These are phyloP conservation scores for Ophiosphaerella korrae DNA, from an alignment of 2,329 filamentous ascomycete species.

Conservation along the genomic window DNA sequence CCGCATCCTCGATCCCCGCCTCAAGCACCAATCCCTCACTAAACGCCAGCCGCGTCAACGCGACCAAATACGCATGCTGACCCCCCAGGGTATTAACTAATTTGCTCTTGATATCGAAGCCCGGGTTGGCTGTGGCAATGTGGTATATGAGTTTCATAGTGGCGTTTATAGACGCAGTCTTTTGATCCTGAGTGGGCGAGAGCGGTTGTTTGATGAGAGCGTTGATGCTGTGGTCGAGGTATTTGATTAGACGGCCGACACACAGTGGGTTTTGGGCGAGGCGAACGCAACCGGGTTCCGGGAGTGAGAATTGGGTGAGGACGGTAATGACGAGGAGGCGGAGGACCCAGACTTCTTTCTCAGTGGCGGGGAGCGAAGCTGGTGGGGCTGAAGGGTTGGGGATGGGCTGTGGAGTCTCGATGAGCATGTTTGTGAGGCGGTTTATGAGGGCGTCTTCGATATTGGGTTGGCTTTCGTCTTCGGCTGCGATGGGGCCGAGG, in stretches of 20 bases:
- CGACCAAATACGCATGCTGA: constrained; percentile 80
- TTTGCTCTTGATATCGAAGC: constrained; percentile 72
- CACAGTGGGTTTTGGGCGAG: constrained; percentile 71
- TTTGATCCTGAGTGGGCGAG: constrained; percentile 45
- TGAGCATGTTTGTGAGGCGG: constrained; percentile 66
- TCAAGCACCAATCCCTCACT: constrained; percentile 80
- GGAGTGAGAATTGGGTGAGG: constrained; percentile 64
- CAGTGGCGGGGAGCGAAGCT: constrained; percentile 15
- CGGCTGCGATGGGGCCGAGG: constrained; percentile 67
- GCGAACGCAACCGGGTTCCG: constrained; percentile 63
- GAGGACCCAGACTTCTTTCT: constrained; percentile 51
- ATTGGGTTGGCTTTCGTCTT: constrained; percentile 47
- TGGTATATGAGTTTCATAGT: constrained; percentile 66
- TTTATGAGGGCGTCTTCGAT: constrained; percentile 61
- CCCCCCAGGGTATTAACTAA: constrained; percentile 72
- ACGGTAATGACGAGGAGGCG: constrained; percentile 54
- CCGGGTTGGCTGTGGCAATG: constrained; percentile 64
- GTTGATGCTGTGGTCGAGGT: constrained; percentile 74
- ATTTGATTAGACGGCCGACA: constrained; percentile 75
- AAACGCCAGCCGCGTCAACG: constrained; percentile 83
- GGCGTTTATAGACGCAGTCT: constrained; percentile 61
- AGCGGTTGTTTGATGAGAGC: constrained; percentile 56
- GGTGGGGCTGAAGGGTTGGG: constrained; percentile 22
- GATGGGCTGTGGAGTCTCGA: constrained; percentile 56
- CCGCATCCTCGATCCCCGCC: constrained; percentile 74